These are phyloP conservation scores for Trichophyton verrucosum DNA, from an alignment of 2,329 filamentous ascomycete genomes.

Conservation along the genomic window DNA sequence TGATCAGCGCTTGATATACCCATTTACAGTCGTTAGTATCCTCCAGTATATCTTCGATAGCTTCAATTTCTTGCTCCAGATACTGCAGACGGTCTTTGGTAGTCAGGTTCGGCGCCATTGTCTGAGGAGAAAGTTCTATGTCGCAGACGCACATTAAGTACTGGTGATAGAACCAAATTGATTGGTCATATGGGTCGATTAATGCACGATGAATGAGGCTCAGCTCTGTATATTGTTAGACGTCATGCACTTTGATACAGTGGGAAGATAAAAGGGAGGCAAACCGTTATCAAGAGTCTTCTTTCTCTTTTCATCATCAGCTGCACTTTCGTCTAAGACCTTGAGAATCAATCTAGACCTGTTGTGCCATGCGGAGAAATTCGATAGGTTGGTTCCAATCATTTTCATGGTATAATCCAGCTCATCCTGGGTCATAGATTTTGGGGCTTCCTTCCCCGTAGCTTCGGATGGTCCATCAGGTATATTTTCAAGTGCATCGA, in stretches of 20 bases:
- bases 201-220: constrained; percentile 62
- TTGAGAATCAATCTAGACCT: constrained; percentile 71
- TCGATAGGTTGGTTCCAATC: constrained; percentile 74
- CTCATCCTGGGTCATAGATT: constrained; percentile 63
- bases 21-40: constrained; percentile 66
- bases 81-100: constrained; percentile 52
- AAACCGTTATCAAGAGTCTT: constrained; percentile 59
- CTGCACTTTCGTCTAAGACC: constrained; percentile 57
- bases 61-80: constrained; percentile 58
- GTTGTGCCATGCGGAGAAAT: constrained; percentile 96
- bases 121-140: constrained; percentile 33
- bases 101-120: constrained; percentile 54
- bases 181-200: constrained; percentile 88
- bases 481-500: constrained; percentile 57
- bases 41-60: constrained; percentile 54
- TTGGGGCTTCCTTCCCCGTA: constrained; percentile 21
- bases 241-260: background rate
- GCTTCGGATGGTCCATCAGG: constrained; percentile 16
- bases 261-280: constrained; percentile 9
- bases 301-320: constrained; percentile 50
- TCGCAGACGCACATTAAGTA: constrained; percentile 63
- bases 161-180: constrained; percentile 93
- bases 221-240: constrained; percentile 46
- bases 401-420: constrained; percentile 84
- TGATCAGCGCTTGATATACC: constrained; percentile 76